Evolutionary conservation across 2,329 filamentous ascomycete species (phyloP).

Genomic region (Aureobasidium namibiae): DNA sequence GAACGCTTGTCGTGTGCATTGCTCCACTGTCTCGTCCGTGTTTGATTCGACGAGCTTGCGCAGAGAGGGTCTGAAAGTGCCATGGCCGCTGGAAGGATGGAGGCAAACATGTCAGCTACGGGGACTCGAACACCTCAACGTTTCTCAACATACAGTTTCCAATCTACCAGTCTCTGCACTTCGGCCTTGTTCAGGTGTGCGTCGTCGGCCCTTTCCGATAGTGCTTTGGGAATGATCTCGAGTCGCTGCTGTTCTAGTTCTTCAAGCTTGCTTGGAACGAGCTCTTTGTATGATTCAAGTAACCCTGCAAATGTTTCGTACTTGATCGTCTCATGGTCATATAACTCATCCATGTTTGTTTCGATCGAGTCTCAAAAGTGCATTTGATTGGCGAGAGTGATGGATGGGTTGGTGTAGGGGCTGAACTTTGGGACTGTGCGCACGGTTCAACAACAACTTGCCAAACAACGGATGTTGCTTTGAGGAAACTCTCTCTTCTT

Average conservation of each 20-base stretch:
- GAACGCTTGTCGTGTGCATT: conserved; percentile 47
- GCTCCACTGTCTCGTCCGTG: conserved; percentile 36
- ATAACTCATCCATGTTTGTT: not conserved
- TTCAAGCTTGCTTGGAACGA: conserved; percentile 32
- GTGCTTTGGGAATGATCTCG: conserved; percentile 40
- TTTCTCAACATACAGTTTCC: conserved; percentile 55
- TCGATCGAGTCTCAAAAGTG: not conserved
- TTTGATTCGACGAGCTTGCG: conserved; percentile 51
- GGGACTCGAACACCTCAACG: not conserved
- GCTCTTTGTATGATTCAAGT: conserved; percentile 20
- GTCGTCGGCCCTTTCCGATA: conserved; percentile 31
- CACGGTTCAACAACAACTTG: conserved; percentile 1
- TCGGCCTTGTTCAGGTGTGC: conserved; percentile 47
- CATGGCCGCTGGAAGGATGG: conserved; percentile 34
- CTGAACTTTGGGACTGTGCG: not conserved
- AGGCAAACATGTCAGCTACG: not conserved
- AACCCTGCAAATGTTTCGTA: conserved; percentile 18
- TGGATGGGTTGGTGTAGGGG: not conserved
- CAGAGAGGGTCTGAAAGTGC: conserved; percentile 42
- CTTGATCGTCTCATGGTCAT: conserved; percentile 18
- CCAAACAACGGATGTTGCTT: not conserved
- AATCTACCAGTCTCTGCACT: conserved; percentile 55
- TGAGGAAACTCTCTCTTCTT: not conserved
- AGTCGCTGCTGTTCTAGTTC: conserved; percentile 57
- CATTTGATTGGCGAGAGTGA: not conserved